These are phyloP conservation scores for Colletotrichum musicola DNA, from an alignment of 2,329 filamentous ascomycete genomes.

Conservation along the genomic window DNA sequence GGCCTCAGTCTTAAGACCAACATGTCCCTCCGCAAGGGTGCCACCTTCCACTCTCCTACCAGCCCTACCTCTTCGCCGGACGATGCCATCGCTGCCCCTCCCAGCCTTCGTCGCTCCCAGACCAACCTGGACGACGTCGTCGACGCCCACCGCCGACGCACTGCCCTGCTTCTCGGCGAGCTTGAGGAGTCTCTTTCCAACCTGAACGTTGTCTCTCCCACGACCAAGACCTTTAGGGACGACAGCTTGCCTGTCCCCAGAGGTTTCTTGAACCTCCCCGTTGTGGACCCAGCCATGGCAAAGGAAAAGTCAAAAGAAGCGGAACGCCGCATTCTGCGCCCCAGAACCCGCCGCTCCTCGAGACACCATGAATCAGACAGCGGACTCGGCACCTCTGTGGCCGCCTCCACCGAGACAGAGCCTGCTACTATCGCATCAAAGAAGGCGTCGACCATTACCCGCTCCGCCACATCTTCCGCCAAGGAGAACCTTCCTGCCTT, in stretches of 20 bases:
- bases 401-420: slow-evolving; percentile 67
- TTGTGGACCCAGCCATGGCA: slow-evolving; percentile 64
- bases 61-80: slow-evolving; percentile 52
- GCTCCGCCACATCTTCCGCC: slow-evolving; percentile 63
- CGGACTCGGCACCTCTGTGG: slow-evolving; percentile 86
- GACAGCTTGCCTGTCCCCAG: slow-evolving; percentile 71
- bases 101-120: slow-evolving; percentile 74
- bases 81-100: slow-evolving; percentile 57
- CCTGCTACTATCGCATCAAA: slow-evolving; percentile 54
- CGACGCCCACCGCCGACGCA: slow-evolving; percentile 76
- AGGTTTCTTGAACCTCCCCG: slow-evolving; percentile 68
- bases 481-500: slow-evolving; percentile 70
- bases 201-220: slow-evolving; percentile 55
- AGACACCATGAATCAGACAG: slow-evolving; percentile 86
- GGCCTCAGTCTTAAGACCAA: slow-evolving; percentile 65
- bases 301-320: slow-evolving; percentile 51
- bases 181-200: slow-evolving; percentile 73
- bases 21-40: slow-evolving; percentile 76
- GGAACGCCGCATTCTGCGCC: slow-evolving; percentile 65
- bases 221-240: slow-evolving; percentile 60
- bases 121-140: slow-evolving; percentile 79
- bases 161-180: slow-evolving; percentile 73
- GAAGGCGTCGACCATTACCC: slow-evolving; percentile 70
- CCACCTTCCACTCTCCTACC: slow-evolving; percentile 71
- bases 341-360: slow-evolving; percentile 66